Conservation (phyloP, 2,329 filamentous ascomycete species). For the Fusarium sp. region DNA sequence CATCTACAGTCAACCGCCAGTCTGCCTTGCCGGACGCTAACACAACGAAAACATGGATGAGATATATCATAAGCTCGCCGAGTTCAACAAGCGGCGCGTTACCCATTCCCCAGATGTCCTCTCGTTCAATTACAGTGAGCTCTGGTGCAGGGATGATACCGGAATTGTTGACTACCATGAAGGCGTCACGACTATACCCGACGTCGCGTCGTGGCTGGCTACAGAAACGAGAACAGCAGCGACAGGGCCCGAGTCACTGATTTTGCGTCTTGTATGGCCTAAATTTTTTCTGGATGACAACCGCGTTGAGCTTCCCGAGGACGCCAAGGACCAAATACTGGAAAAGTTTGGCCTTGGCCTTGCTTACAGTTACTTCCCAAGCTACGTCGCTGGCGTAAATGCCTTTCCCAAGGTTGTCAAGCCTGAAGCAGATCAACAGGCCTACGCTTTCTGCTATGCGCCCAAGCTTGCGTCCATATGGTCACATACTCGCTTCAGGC, state of each 20-base stretch:
- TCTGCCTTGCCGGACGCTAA: neutral
- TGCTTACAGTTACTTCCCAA: constrained; percentile 53
- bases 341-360: constrained; percentile 50
- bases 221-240: constrained; percentile 30
- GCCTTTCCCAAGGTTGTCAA: constrained; percentile 38
- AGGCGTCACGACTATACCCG: constrained; percentile 14
- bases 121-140: constrained; percentile 49
- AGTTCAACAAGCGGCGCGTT: constrained; percentile 43
- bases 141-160: constrained; percentile 47
- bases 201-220: constrained; percentile 44
- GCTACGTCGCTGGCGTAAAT: constrained; percentile 53
- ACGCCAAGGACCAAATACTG: constrained; percentile 40
- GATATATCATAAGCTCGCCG: constrained; percentile 51
- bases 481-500: constrained; percentile 49
- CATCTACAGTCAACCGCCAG: constrained; percentile 1
- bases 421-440: constrained; percentile 25
- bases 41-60: constrained; percentile 49
- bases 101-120: constrained; percentile 28
- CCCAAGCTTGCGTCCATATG: constrained; percentile 57
- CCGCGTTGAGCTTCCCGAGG: constrained; percentile 46
- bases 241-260: constrained; percentile 41
- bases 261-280: constrained; percentile 51
- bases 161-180: constrained; percentile 33
- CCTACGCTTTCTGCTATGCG: constrained; percentile 54
- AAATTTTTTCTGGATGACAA: constrained; percentile 42